phyloP scores from a whole-genome alignment of 768 basidiomycete genomes.

The Boletus tomentosulus region DNA sequence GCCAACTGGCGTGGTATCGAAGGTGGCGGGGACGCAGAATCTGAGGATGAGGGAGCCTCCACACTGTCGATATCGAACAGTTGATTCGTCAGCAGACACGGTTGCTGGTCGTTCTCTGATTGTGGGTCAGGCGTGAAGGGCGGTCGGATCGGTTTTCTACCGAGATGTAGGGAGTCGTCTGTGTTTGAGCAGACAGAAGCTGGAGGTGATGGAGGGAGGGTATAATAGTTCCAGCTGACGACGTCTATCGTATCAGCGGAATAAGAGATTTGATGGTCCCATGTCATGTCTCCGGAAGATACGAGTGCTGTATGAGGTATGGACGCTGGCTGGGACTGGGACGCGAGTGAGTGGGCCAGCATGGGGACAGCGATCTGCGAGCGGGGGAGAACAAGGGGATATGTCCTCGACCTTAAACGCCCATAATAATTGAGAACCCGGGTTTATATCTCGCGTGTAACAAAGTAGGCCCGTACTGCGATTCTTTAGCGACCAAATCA shows the following conservation, averaged over 20 bases:
- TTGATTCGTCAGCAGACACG: constrained; percentile 68
- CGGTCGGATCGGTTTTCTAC: constrained; percentile 48
- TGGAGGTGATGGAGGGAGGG: constrained; percentile 46
- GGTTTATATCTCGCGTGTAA: constrained; percentile 33
- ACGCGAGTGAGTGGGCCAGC: constrained; percentile 11
- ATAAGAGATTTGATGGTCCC: constrained; percentile 43
- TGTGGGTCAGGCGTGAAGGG: constrained; percentile 42
- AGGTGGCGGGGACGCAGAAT: constrained; percentile 29
- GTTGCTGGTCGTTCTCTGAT: constrained; percentile 42
- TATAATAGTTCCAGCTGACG: constrained; percentile 48
- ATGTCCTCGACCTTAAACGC: constrained; percentile 17
- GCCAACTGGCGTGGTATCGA: constrained; percentile 31
- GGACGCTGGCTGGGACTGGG: constrained; percentile 33
- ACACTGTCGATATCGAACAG: constrained; percentile 53
- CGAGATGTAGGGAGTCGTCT: constrained; percentile 44
- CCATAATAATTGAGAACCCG: constrained; percentile 11
- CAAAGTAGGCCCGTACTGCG: constrained; percentile 23
- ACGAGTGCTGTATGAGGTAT: constrained; percentile 58
- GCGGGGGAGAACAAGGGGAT: constrained; percentile 16
- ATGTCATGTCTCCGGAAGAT: constrained; percentile 42
- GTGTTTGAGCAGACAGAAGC: constrained; percentile 41
- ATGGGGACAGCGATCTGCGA: constrained; percentile 7
- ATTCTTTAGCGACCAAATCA: constrained; percentile 32
- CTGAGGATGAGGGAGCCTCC: constrained; percentile 32
- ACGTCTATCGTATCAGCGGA: constrained; percentile 33